These are phyloP conservation scores for Saturnispora sanitii DNA, from an alignment of 805 yeast species.

Conservation along the genomic window DNA sequence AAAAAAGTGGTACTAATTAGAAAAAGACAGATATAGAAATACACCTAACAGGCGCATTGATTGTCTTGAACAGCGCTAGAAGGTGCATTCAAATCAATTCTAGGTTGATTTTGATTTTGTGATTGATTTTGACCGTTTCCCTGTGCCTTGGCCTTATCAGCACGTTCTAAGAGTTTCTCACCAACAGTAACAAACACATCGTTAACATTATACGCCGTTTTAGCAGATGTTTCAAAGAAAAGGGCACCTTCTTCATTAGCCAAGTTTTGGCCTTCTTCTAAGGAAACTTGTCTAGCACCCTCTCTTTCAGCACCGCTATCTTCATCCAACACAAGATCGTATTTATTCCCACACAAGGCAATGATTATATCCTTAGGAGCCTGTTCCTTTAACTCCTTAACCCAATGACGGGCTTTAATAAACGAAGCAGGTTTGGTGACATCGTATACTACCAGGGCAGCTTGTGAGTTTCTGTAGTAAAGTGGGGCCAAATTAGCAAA, in stretches of 20 bases:
- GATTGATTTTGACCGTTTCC: slow-evolving; percentile 5
- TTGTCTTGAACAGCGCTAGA: slow-evolving; percentile 15
- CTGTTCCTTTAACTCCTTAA: slow-evolving; percentile 88
- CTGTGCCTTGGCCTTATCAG: slow-evolving; percentile 1
- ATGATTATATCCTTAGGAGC: slow-evolving; percentile 87
- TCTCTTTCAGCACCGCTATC: slow-evolving; percentile 41
- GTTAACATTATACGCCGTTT: slow-evolving; percentile 78
- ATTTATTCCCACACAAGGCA: slow-evolving; percentile 90
- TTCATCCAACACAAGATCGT: slow-evolving; percentile 55
- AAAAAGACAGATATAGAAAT: background rate
- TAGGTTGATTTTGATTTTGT: slow-evolving; percentile 9
- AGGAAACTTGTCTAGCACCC: slow-evolving; percentile 62
- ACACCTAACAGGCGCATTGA: slow-evolving; percentile 27
- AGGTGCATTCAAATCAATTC: slow-evolving; percentile 32
- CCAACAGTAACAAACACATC: slow-evolving; percentile 90
- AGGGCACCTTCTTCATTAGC: slow-evolving; percentile 88
- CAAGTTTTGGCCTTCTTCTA: slow-evolving; percentile 75
- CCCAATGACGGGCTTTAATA: slow-evolving; percentile 97
- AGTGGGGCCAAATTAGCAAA: slow-evolving; percentile 94
- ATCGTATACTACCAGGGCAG: slow-evolving; percentile 92
- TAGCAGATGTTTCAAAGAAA: slow-evolving; percentile 92
- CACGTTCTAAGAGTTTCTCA: slow-evolving; percentile 56
- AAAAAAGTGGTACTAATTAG: background rate
- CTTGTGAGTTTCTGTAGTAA: slow-evolving; percentile 96
- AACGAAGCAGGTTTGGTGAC: slow-evolving; percentile 91